phyloP scores from a whole-genome alignment of 2,329 filamentous ascomycete species.

The Lecanicillium sp. region DNA sequence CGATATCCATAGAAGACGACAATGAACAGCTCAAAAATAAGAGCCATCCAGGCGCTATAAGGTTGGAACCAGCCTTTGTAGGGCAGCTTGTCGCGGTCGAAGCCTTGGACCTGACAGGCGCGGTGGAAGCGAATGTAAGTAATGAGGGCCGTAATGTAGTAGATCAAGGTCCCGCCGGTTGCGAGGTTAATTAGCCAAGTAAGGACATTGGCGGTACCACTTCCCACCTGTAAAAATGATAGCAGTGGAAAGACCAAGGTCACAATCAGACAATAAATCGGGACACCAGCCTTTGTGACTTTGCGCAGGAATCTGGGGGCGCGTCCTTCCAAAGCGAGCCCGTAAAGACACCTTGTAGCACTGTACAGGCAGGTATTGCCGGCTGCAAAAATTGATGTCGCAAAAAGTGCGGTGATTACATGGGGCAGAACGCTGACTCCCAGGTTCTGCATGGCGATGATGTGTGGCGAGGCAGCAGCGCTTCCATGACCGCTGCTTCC shows the following conservation, averaged over 20 bases:
- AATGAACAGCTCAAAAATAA: constrained; percentile 32
- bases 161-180: constrained; percentile 50
- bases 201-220: constrained; percentile 39
- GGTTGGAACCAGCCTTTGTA: constrained; percentile 53
- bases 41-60: constrained; percentile 41
- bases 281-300: constrained; percentile 52
- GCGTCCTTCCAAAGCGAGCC: constrained; percentile 40
- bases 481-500: no score
- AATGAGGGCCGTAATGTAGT: constrained; percentile 47
- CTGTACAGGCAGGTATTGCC: constrained; percentile 45
- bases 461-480: constrained; percentile 53
- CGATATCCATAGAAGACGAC: constrained; percentile 49
- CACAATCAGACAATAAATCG: constrained; percentile 47
- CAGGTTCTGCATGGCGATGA: constrained; percentile 52
- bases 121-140: constrained; percentile 40
- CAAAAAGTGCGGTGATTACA: constrained; percentile 46
- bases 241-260: constrained; percentile 46
- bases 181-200: constrained; percentile 48
- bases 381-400: constrained; percentile 34
- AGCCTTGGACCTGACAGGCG: constrained; percentile 43
- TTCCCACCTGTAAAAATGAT: constrained; percentile 43
- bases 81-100: constrained; percentile 44
- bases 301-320: constrained; percentile 45
- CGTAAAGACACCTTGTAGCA: constrained; percentile 40
- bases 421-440: constrained; percentile 44